phyloP scores from a whole-genome alignment of 2,329 filamentous ascomycete species.

The Reticulascus tulasneorum region DNA sequence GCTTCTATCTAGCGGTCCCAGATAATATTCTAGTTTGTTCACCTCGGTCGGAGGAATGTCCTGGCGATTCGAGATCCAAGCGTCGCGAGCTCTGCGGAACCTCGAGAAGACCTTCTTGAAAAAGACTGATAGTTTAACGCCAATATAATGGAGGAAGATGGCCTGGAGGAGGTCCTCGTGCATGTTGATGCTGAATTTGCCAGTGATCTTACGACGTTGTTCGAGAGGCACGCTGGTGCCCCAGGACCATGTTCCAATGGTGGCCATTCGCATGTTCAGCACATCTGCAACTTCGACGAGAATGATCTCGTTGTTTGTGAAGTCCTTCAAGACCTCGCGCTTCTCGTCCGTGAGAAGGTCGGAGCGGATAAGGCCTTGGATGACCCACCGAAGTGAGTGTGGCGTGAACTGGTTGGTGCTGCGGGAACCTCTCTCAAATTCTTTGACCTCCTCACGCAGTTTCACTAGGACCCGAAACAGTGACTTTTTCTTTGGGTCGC shows the following conservation, averaged over 20 bases:
- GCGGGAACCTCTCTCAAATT: slow-evolving; percentile 18
- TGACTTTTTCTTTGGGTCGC: slow-evolving; percentile 21
- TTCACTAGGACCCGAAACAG: slow-evolving; percentile 19
- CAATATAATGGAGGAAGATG: slow-evolving; percentile 47
- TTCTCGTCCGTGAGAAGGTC: slow-evolving; percentile 41
- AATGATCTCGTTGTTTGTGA: slow-evolving; percentile 35
- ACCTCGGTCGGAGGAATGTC: slow-evolving; percentile 26
- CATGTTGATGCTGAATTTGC: slow-evolving; percentile 46
- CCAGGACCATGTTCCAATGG: slow-evolving; percentile 45
- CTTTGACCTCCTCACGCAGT: slow-evolving; percentile 21
- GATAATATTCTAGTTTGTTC: too few relatives aligned
- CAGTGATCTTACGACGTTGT: slow-evolving; percentile 44
- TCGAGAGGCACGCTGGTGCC: slow-evolving; percentile 33
- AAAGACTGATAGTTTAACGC: slow-evolving; percentile 41
- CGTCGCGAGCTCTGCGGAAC: slow-evolving; percentile 30
- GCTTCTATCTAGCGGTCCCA: too few relatives aligned
- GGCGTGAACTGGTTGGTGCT: slow-evolving; percentile 30
- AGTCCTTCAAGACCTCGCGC: slow-evolving; percentile 37
- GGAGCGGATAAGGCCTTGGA: slow-evolving; percentile 37
- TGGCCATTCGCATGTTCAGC: slow-evolving; percentile 46
- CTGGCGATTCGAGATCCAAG: slow-evolving; percentile 20
- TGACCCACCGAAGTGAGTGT: slow-evolving; percentile 31
- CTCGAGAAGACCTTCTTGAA: slow-evolving; percentile 32
- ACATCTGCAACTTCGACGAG: slow-evolving; percentile 47
- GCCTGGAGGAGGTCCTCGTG: slow-evolving; percentile 49